Base-by-base conservation (phyloP, 2,329 filamentous ascomycete species). In the Aspergillus sclerotialis region DNA sequence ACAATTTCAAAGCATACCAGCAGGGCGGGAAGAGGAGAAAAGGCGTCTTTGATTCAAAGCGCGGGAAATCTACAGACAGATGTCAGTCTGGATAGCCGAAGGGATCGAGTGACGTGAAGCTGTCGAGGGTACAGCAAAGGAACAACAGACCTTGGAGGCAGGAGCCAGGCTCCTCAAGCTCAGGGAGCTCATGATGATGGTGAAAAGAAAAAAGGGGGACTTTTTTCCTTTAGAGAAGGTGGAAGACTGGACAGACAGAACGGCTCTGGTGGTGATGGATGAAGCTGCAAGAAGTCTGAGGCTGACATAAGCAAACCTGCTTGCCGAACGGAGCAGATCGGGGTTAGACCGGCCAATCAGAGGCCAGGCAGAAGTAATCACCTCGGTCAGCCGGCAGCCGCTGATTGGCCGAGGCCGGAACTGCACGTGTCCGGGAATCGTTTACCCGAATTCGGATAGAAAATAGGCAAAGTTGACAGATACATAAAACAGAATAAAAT, bases 1-100 rank as follows among this genome's bases (percentile, higher is more conserved):
- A 16, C 18, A 29, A 14, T 7, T 35, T 35, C 41, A 48, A 52
- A 52, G 50, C 78, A 57, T 78, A 86, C 83, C 81, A 54, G 78
- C 82, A 49, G 85, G 78, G 56, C 82, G 79, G 45, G 90, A 90
- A 44, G 85, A 87, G 43, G 90, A 94, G 69, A 98, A 96, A 41
- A 80, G 72, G 67, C 89, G 78, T 56, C 75, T 72, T 57, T 84
- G 78, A 54, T 70, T 76, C 52, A 79, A 63, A 50, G 71, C 65
- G 56, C 75, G 74, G 46, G 78, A 75, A 60, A 84, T 75, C 81
- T 86, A 49, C 38, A 42, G n/a, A 35, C 29, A 37, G 16, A 2
- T 18, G 29, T 11, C 34, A 28, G 46, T 63, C 38, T 62, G n/a
- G 33, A 14, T 27, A 32, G 33, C 17, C 11, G 34, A 19, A 23